A percentile compares a stretch with the other conserved stretches of the same genome.
These are phyloP conservation scores for Rhizoclosmatium sp. DNA, from an alignment of 192 early-diverging fungal species.

Conservation along the genomic window DNA sequence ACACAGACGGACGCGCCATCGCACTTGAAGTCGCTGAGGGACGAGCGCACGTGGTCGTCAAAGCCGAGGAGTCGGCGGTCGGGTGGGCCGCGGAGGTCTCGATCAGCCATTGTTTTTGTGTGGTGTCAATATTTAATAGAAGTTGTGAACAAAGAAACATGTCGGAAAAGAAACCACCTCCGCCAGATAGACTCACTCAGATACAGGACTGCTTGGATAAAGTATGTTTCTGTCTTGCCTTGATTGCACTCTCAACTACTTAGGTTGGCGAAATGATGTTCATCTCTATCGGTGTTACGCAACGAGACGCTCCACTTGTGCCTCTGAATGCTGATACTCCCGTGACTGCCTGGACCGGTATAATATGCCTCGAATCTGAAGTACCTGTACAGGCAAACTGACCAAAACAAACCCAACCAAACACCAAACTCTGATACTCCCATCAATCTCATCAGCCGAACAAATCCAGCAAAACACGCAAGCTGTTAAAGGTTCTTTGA, in stretches of 20 bases:
- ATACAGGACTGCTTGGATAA: constrained; percentile 49
- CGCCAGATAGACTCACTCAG: constrained; percentile 47
- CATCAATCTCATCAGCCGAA: constrained; percentile 1
- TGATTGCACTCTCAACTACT: not conserved
- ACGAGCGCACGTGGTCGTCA: constrained; percentile 22
- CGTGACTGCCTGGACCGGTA: constrained; percentile 54
- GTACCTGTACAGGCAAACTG: not conserved
- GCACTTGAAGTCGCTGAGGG: constrained; percentile 15
- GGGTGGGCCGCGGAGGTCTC: constrained; percentile 36
- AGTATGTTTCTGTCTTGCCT: not conserved
- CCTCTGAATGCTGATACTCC: constrained; percentile 39
- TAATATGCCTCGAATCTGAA: too few species aligned
- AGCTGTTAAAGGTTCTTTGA: constrained; percentile 12
- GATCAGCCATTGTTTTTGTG: not conserved
- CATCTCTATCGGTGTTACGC: constrained; percentile 51
- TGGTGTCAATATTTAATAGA: not conserved
- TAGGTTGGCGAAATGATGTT: constrained; percentile 49
- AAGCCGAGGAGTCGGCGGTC: constrained; percentile 31
- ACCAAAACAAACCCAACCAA: not conserved
- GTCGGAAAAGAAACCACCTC: not conserved
- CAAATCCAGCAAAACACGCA: constrained; percentile 33
- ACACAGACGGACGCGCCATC: constrained; percentile 3
- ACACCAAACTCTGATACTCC: not conserved
- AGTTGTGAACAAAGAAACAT: not conserved
- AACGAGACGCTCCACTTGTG: constrained; percentile 54